Conservation (phyloP, 2,329 filamentous ascomycete species). For the Trichoderma aggressivum region DNA sequence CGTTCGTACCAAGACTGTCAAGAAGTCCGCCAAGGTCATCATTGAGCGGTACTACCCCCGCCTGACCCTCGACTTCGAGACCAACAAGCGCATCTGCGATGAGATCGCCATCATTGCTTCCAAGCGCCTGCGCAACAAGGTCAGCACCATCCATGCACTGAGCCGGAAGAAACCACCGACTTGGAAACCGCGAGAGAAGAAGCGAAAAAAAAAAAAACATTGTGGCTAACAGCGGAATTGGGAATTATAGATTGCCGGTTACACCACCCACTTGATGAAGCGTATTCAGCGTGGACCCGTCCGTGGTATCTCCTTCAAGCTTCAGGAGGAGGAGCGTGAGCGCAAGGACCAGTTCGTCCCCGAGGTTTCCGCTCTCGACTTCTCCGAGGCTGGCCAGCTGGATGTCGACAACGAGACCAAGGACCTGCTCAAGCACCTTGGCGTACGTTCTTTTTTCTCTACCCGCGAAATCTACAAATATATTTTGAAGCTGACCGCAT, state of each 20-base stretch:
- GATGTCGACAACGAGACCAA: conserved; percentile 98
- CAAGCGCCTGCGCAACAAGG: conserved; percentile 99
- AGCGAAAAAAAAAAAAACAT: background rate
- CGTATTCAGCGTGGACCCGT: conserved; percentile 99
- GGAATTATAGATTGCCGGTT: conserved; percentile 76
- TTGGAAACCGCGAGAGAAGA: background rate
- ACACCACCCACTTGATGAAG: conserved; percentile 99
- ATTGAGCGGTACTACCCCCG: conserved; percentile 98
- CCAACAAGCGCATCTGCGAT: conserved; percentile 99
- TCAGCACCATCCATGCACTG: conserved; percentile 37
- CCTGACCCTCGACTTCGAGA: conserved; percentile 99
- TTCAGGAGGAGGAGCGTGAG: conserved; percentile 99
- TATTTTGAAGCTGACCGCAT: background rate
- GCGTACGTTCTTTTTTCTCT: conserved; percentile 63
- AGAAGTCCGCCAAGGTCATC: conserved; percentile 95
- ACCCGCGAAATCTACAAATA: background rate
- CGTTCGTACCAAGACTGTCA: conserved; percentile 67
- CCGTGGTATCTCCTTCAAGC: conserved; percentile 99
- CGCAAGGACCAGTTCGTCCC: conserved; percentile 99
- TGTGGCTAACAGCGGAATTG: conserved; percentile 1
- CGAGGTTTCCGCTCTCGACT: conserved; percentile 97
- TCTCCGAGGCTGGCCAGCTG: conserved; percentile 89
- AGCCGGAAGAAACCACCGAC: background rate
- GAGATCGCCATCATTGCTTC: conserved; percentile 99
- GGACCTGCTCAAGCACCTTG: conserved; percentile 97